Evolutionary conservation across 129 eudicot genomes (phyloP).

Genomic region (Flaveria bidentis): DNA sequence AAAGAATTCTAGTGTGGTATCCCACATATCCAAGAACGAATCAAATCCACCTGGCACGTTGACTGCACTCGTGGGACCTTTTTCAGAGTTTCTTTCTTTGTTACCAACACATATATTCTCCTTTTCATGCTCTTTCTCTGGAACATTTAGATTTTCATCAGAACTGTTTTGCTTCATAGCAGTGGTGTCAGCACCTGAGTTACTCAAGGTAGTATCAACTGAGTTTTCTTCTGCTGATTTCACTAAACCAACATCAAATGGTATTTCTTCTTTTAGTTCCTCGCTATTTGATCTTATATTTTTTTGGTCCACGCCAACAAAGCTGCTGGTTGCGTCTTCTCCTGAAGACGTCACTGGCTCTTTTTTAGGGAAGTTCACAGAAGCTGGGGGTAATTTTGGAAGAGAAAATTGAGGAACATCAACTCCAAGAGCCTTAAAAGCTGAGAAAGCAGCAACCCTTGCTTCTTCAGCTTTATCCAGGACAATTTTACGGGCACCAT

Average conservation of each 20-base stretch:
- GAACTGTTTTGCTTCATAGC: constrained; percentile 26
- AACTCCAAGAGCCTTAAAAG: constrained; percentile 94
- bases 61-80: constrained; percentile 72
- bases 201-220: constrained; percentile 34
- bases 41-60: constrained; percentile 69
- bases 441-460: constrained; percentile 90
- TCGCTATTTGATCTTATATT: constrained; percentile 33
- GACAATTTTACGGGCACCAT: constrained; percentile 89
- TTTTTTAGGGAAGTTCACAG: constrained; percentile 35
- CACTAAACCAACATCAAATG: constrained; percentile 16
- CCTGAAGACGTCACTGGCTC: constrained; percentile 53
- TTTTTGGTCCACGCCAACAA: constrained; percentile 32
- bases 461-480: constrained; percentile 99
- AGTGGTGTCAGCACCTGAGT: constrained; percentile 22
- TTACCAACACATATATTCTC: constrained; percentile 39
- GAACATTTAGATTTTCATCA: constrained; percentile 13
- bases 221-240: constrained; percentile 30
- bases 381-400: constrained; percentile 40
- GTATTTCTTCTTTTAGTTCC: constrained; percentile 33
- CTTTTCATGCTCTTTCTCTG: constrained; percentile 40
- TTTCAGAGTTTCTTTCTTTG: constrained; percentile 46
- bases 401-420: constrained; percentile 64
- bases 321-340: constrained; percentile 54
- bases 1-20: constrained; percentile 48
- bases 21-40: constrained; percentile 83